Evolutionary conservation across 2,329 filamentous ascomycete genomes (phyloP), one percentile per base, ranked within the genome.

Genomic region (Fusarium anthophilum): DNA sequence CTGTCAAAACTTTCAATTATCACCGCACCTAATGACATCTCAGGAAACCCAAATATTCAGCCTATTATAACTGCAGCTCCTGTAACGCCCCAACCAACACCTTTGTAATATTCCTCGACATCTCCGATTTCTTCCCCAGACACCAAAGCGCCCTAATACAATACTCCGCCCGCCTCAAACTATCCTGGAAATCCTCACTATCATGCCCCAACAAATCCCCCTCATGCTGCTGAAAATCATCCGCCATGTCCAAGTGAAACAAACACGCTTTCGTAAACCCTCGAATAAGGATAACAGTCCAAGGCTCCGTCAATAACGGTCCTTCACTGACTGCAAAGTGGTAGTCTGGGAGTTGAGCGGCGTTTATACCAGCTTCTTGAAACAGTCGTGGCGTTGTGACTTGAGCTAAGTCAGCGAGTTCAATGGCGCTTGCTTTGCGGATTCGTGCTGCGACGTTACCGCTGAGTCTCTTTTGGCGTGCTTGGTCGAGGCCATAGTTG

Each of bases 291-390:
- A 58, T 50, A 6, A 58, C 41, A 50, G 55, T 58, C 55, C 55
- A 58, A 3, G 55, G 55, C 1, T 58, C 55, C 0, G 55, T 58
- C 1, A 58, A 14, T 0, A 58, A 3, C 0, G 55, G 55, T 1
- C 55, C 55, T 1, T 58, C 55, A 1, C 43, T 58, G 0, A 58
- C 55, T 1, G 55, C 55, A 0, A 58, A 58, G 3, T 58, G 55
- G 1, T 58, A 58, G 1, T 58, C 55, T 17, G 55, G 55, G 0
- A 58, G 32, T 11, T 58, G 55, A 0, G 41, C 55, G 0, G 55
- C 41, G 3, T 50, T 50, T 24, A 58, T 50, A 15, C 55, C 55
- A 2, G 55, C 41, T 38, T 58, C 55, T 18, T 58, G 41, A 2
- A 58, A 58, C 0, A 50, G 4, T 0, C 41, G 24, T 0, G 55